Conservation (phyloP, 2,329 filamentous ascomycete species). For the Exophiala sp. region DNA sequence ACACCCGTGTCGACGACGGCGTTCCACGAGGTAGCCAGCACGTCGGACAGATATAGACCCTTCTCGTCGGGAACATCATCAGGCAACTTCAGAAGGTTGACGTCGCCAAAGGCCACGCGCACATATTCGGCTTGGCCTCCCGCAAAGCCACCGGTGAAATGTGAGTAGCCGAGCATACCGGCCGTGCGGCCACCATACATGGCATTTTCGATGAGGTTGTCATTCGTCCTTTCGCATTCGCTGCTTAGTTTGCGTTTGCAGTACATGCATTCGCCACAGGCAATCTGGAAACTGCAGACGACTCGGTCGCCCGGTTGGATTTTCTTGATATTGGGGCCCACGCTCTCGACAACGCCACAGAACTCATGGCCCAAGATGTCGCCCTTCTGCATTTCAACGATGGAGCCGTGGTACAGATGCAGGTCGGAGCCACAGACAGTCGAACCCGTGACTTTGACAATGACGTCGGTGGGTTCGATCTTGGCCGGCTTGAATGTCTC, state of each 20-base stretch:
- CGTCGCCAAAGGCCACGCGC: slow-evolving; percentile 70
- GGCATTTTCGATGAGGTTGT: slow-evolving; percentile 62
- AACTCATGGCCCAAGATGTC: slow-evolving; percentile 62
- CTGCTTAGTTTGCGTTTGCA: slow-evolving; percentile 67
- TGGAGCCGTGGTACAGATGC: slow-evolving; percentile 46
- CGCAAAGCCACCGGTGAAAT: slow-evolving; percentile 77
- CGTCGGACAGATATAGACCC: slow-evolving; percentile 73
- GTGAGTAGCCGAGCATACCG: slow-evolving; percentile 67
- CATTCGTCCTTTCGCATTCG: slow-evolving; percentile 52
- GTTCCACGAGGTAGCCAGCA: slow-evolving; percentile 73
- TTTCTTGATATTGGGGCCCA: slow-evolving; percentile 52
- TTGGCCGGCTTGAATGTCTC: slow-evolving; percentile 65
- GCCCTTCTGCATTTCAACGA: slow-evolving; percentile 56
- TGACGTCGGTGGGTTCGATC: slow-evolving; percentile 68
- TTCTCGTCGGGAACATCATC: slow-evolving; percentile 79
- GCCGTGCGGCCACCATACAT: slow-evolving; percentile 76
- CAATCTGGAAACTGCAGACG: slow-evolving; percentile 82
- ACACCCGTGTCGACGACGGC: slow-evolving; percentile 77
- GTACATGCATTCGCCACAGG: slow-evolving; percentile 61
- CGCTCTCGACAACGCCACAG: slow-evolving; percentile 47
- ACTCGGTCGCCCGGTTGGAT: slow-evolving; percentile 61
- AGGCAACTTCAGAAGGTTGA: slow-evolving; percentile 74
- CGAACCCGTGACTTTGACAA: slow-evolving; percentile 67
- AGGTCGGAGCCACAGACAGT: slow-evolving; percentile 59
- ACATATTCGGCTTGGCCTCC: slow-evolving; percentile 85